These are phyloP conservation scores for Marsdenia floribunda DNA, from an alignment of 257 asterid species.

Conservation along the genomic window DNA sequence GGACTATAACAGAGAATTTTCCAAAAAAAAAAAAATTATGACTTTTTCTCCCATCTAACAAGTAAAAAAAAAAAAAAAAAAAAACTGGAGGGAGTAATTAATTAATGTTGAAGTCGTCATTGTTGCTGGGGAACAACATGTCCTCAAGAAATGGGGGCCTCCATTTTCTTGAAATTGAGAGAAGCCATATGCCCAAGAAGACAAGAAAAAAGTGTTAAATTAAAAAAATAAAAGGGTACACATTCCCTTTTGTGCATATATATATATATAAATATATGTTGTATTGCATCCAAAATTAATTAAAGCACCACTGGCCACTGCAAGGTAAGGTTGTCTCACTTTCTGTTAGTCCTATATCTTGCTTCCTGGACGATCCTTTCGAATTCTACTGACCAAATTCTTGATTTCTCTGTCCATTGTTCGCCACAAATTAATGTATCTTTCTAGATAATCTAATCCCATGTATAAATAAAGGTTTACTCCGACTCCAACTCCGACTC, in stretches of 20 bases:
- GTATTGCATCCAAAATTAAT: not conserved
- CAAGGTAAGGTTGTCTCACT: conserved; percentile 19
- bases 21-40: too few relatives aligned
- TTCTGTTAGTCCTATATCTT: conserved; percentile 12
- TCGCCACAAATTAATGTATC: not conserved
- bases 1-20: too few relatives aligned
- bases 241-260: not conserved
- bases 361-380: not conserved
- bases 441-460: not conserved
- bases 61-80: too few relatives aligned
- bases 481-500: not conserved
- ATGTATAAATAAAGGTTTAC: not conserved
- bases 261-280: not conserved
- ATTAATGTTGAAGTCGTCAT: conserved; percentile 15
- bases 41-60: too few relatives aligned
- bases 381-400: not conserved
- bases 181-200: conserved; percentile 19
- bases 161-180: conserved; percentile 38
- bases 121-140: conserved; percentile 41
- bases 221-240: too few relatives aligned
- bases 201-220: conserved; percentile 13
- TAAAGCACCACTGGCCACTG: conserved; percentile 20
- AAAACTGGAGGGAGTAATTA: too few relatives aligned
- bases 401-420: conserved; percentile 6
- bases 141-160: conserved; percentile 30